phyloP scores from a whole-genome alignment of 192 early-diverging fungal genomes.

The Coemansia sp. region DNA sequence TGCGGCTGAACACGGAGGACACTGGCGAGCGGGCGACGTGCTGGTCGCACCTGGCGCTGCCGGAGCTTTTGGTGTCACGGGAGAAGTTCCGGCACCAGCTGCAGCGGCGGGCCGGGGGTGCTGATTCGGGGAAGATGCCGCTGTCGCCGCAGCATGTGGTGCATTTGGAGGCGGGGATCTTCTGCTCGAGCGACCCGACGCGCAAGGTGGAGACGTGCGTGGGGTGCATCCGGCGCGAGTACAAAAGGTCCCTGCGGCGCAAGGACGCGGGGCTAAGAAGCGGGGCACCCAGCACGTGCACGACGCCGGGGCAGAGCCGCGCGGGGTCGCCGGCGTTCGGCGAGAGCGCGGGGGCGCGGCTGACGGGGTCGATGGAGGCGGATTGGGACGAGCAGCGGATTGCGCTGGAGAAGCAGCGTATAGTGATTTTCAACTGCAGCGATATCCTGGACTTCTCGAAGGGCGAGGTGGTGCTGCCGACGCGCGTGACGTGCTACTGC shows the following conservation, averaged over 20 bases:
- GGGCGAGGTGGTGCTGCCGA: conserved; percentile 87
- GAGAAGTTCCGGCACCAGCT: conserved; percentile 67
- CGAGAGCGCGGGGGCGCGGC: conserved; percentile 25
- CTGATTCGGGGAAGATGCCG: conserved; percentile 33
- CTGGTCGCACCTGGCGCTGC: conserved; percentile 85
- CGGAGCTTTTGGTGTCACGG: conserved; percentile 79
- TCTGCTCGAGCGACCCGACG: conserved; percentile 78
- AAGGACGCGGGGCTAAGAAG: conserved; percentile 45
- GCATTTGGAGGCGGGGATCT: conserved; percentile 77
- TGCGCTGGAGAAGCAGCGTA: conserved; percentile 72
- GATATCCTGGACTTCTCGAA: conserved; percentile 84
- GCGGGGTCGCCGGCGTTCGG: conserved; percentile 49
- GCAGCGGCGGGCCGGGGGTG: background rate
- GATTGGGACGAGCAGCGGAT: conserved; percentile 68
- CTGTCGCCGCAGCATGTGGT: conserved; percentile 58
- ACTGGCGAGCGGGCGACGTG: conserved; percentile 67
- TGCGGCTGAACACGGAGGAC: conserved; percentile 70
- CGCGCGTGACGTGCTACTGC: conserved; percentile 96
- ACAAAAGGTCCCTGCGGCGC: conserved; percentile 66
- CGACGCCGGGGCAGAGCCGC: conserved; percentile 59
- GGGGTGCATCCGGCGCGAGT: conserved; percentile 84
- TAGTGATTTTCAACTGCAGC: conserved; percentile 87
- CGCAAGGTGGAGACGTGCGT: conserved; percentile 77
- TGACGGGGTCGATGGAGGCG: conserved; percentile 58
- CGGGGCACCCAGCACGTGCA: conserved; percentile 49